Percentiles rank a stretch among this genome's conserved stretches.
These are phyloP conservation scores for Pestalotiopsis sp. DNA, from an alignment of 2,329 filamentous ascomycete species.

Conservation along the genomic window DNA sequence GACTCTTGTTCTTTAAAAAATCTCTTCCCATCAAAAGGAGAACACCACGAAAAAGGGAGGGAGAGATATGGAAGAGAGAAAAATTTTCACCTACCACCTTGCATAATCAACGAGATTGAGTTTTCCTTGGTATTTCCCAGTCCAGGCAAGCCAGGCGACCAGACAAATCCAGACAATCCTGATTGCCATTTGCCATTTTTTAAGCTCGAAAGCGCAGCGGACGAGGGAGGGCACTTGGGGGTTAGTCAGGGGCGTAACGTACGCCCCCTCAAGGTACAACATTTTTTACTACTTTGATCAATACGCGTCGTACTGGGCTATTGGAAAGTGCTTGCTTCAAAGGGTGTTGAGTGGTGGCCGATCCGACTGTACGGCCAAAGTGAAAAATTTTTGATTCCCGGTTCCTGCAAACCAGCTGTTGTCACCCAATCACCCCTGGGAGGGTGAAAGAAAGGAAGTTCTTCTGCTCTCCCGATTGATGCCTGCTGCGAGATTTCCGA, in stretches of 20 bases:
- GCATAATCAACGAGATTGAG: neutral
- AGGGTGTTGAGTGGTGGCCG: neutral
- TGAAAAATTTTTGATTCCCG: slow-evolving; percentile 5
- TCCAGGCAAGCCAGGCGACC: neutral
- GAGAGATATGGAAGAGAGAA: neutral
- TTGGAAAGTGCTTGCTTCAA: neutral
- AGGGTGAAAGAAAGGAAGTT: neutral
- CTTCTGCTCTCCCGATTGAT: too few relatives aligned
- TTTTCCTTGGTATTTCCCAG: neutral
- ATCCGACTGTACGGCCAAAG: neutral
- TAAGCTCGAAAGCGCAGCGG: neutral
- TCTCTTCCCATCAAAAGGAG: neutral
- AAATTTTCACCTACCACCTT: neutral
- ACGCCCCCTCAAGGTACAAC: too few relatives aligned
- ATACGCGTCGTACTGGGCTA: too few relatives aligned
- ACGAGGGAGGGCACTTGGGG: neutral
- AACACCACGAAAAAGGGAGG: neutral
- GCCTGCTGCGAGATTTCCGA: neutral
- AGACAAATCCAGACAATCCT: neutral
- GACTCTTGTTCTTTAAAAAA: neutral
- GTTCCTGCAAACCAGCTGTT: slow-evolving; percentile 1
- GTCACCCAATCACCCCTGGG: too few relatives aligned
- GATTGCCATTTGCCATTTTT: neutral
- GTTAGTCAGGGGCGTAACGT: neutral
- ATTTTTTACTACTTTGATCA: too few relatives aligned